These are phyloP conservation scores for Lactarius sp. DNA, from an alignment of 768 basidiomycete genomes.

Conservation along the genomic window DNA sequence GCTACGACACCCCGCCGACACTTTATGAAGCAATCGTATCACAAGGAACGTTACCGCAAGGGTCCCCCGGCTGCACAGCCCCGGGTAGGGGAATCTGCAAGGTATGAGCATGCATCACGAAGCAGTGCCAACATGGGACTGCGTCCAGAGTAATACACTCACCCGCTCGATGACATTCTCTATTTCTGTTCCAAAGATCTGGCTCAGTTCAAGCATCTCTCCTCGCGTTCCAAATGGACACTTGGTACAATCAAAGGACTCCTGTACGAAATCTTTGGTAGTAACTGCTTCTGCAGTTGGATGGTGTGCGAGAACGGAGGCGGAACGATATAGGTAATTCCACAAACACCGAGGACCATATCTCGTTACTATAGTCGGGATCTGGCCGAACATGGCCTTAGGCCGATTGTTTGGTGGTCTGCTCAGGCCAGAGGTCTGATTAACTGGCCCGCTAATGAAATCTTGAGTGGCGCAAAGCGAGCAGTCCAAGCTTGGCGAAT, in stretches of 20 bases:
- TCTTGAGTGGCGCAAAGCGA: neutral
- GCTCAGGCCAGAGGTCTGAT: neutral
- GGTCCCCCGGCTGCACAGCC: neutral
- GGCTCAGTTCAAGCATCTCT: neutral
- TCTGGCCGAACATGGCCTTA: neutral
- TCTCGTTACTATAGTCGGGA: neutral
- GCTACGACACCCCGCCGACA: no score
- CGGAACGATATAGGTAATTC: slow-evolving; percentile 1
- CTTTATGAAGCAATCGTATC: no score
- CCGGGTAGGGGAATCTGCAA: neutral
- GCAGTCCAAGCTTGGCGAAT: neutral
- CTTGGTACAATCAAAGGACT: neutral
- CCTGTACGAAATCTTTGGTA: neutral
- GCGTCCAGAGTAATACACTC: neutral
- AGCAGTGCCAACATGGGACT: neutral
- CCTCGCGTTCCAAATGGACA: neutral
- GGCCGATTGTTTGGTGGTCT: no score
- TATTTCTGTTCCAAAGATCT: neutral
- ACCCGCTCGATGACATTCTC: neutral
- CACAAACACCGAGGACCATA: neutral
- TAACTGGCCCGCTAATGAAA: neutral
- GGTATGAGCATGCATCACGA: neutral
- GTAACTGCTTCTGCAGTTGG: neutral
- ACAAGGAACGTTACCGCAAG: no score
- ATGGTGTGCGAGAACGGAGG: slow-evolving; percentile 1